These are phyloP conservation scores for Hypoxylon sp. DNA, from an alignment of 2,329 filamentous ascomycete species.

Conservation along the genomic window DNA sequence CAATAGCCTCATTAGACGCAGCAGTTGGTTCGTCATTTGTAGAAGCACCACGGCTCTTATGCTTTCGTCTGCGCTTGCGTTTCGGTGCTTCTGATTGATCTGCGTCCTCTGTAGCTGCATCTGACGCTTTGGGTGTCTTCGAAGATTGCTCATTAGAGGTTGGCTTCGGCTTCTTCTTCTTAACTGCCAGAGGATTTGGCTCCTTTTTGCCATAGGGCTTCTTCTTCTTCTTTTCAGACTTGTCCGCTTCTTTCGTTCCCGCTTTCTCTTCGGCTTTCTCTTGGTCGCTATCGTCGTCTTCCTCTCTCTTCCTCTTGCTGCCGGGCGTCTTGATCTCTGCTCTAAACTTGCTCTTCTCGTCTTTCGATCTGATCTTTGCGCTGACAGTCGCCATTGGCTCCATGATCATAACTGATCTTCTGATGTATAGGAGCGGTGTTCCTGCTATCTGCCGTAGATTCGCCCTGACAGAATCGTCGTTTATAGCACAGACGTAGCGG, in stretches of 20 bases:
- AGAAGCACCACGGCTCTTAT: conserved; percentile 45
- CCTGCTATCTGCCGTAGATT: conserved; percentile 77
- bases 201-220: conserved; percentile 74
- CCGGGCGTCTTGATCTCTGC: conserved; percentile 72
- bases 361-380: conserved; percentile 72
- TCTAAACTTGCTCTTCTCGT: conserved; percentile 82
- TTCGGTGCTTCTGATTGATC: conserved; percentile 41
- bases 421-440: conserved; percentile 84
- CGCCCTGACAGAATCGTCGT: conserved; percentile 75
- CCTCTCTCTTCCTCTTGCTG: conserved; percentile 67
- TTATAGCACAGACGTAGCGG: conserved; percentile 82
- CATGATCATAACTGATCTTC: conserved; percentile 83
- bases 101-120: conserved; percentile 26
- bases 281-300: conserved; percentile 58
- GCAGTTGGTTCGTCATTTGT: conserved; percentile 18
- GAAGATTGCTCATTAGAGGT: conserved; percentile 46
- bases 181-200: conserved; percentile 79
- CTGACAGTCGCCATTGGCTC: conserved; percentile 82
- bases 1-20: conserved; percentile 11
- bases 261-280: conserved; percentile 47
- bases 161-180: conserved; percentile 73
- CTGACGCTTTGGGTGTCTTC: conserved; percentile 23
- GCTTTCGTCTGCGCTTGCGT: conserved; percentile 50
- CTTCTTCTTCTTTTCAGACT: conserved; percentile 67
- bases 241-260: conserved; percentile 42